Base-by-base conservation (phyloP, 768 basidiomycete species). In the Termitomyces sp. region DNA sequence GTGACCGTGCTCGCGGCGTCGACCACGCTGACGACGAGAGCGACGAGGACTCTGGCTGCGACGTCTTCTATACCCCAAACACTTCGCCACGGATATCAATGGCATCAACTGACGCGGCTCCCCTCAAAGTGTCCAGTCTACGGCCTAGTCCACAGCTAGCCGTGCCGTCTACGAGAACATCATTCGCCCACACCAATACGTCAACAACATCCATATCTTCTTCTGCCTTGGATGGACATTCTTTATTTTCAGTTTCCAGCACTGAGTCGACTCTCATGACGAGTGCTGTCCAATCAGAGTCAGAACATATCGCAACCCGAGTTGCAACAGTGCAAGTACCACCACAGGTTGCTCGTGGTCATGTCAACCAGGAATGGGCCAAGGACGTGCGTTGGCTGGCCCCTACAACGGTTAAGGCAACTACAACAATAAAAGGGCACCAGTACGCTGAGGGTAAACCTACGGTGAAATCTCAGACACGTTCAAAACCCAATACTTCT, bases 361-460 rank as follows among this genome's bases (percentile, higher is more conserved):
- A 57, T 65, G 79, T 78, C 4, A 80, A 83, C 64, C 77, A 83
- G 53, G 81, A 86, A 62, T 89, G 86, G 88, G 80, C 83, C 13
- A 81, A 78, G 60, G 87, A 89, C 51, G 80, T 87, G 18, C 78
- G 84, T 35, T 87, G 83, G 84, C 80, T 90, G 32, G 79, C 52
- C 67, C 80, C 40, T 30, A 24, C 53, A 40, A 50, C 61, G 38
- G 53, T 58, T 18, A 55, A 56, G 59, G 57, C 68, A 8, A 68
- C 64, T 16, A 64, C 65, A 33, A 64, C 69, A 16, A 62, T 64
- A 9, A 46, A 46, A 46, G 53, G 42, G 51, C 47, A 45, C 10
- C 59, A 47, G 13, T 16, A 44, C 38, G n/a, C 55, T 5, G 45
- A 60, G 42, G 42, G 42, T 38, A 58, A 63, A 26, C 32, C 43